Evolutionary conservation across 1,284 basidiomycete genomes (phyloP).

Genomic region (Trichosporon ovoides): DNA sequence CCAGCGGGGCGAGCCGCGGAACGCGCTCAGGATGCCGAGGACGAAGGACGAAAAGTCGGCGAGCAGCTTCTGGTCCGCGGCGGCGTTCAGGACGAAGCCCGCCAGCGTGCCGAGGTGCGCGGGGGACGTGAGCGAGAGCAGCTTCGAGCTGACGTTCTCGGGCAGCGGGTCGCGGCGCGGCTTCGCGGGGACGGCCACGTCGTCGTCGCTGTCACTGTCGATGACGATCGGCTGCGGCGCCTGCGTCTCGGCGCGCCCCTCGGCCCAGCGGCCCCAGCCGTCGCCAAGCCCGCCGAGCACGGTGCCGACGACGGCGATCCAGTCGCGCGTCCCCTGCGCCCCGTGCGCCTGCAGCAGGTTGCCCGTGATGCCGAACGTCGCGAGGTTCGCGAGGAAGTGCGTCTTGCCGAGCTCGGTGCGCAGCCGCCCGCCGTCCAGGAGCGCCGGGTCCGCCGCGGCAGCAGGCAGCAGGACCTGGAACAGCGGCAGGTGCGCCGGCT

Average conservation of each 20-base stretch:
- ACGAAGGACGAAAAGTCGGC: conserved; percentile 35
- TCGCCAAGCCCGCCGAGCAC: conserved; percentile 31
- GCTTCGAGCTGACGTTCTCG: conserved; percentile 28
- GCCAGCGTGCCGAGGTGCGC: conserved; percentile 28
- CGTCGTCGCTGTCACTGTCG: conserved; percentile 24
- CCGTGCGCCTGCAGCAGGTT: conserved; percentile 36
- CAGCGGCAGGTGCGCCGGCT: conserved; percentile 31
- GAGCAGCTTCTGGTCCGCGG: conserved; percentile 19
- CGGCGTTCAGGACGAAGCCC: conserved; percentile 5
- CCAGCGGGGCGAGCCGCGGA: conserved; percentile 56
- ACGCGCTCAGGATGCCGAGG: conserved; percentile 48
- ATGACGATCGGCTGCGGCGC: conserved; percentile 5
- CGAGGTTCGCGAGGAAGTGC: conserved; percentile 46
- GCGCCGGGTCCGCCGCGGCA: conserved; percentile 21
- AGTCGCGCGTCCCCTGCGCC: conserved; percentile 23
- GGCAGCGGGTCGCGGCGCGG: conserved; percentile 18
- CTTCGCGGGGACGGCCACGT: not conserved
- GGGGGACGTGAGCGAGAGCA: conserved; percentile 31
- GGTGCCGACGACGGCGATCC: conserved; percentile 37
- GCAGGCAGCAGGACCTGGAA: conserved; percentile 38
- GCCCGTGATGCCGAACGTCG: conserved; percentile 45
- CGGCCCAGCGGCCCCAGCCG: conserved; percentile 46
- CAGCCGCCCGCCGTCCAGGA: conserved; percentile 29
- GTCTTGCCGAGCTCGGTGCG: conserved; percentile 39
- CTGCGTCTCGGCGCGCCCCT: conserved; percentile 22